Percentiles rank a stretch among this genome's conserved stretches.
Conservation (phyloP, 805 yeast genomes). For the Kurtzmaniella fragi region DNA sequence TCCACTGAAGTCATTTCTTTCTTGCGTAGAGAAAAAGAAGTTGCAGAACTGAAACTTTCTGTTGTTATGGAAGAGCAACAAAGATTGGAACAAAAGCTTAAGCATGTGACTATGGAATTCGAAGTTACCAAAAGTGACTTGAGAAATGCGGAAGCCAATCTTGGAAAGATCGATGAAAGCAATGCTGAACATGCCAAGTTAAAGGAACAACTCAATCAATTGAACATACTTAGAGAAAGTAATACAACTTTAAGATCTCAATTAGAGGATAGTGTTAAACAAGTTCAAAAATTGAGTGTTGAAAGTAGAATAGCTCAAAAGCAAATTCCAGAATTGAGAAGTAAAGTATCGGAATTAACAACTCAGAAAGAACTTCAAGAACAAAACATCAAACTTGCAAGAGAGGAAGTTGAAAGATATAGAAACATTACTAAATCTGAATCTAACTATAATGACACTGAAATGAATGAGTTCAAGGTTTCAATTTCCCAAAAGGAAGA, state of each 20-base stretch:
- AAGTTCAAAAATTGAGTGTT: conserved; percentile 32
- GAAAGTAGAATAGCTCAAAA: conserved; percentile 24
- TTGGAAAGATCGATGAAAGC: conserved; percentile 19
- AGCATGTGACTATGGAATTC: conserved; percentile 41
- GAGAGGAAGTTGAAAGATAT: conserved; percentile 58
- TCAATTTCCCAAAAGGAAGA: conserved; percentile 10
- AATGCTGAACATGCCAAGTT: conserved; percentile 43
- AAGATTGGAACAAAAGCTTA: conserved; percentile 32
- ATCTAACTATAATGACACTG: conserved; percentile 22
- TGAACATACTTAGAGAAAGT: conserved; percentile 63
- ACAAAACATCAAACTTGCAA: conserved; percentile 41
- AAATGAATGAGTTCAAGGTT: conserved; percentile 7
- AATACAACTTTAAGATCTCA: conserved; percentile 60
- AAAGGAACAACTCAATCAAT: conserved; percentile 51
- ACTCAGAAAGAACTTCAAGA: conserved; percentile 43
- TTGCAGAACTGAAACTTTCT: conserved; percentile 49
- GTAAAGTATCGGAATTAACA: conserved; percentile 28
- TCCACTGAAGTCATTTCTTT: conserved; percentile 49
- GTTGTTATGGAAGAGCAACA: conserved; percentile 45
- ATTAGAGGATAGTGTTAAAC: conserved; percentile 17
- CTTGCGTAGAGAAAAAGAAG: conserved; percentile 72
- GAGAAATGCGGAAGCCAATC: conserved; percentile 16
- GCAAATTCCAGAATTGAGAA: conserved; percentile 43
- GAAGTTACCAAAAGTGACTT: conserved; percentile 48
- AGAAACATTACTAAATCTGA: conserved; percentile 41